Base-by-base conservation (phyloP, 2,329 filamentous ascomycete species). In the Paradendryphiella salina region DNA sequence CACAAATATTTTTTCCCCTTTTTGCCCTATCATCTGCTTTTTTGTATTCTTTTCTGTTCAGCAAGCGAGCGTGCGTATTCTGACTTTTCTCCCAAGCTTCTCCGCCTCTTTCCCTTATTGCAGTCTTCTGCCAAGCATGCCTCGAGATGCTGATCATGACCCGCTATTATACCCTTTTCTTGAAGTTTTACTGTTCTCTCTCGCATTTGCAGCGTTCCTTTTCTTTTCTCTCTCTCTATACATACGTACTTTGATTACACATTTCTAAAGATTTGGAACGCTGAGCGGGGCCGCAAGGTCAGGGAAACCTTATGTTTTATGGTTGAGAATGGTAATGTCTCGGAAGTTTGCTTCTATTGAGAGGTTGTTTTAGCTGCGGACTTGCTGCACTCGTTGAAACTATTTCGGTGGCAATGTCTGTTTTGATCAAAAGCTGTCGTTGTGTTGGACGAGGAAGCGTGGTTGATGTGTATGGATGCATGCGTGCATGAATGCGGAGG, bases 161-260 rank as follows among this genome's bases (percentile, higher is more conserved):
- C 48, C 46, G 51, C 44, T 54, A 63, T 63, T 66, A 69, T 69
- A 67, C 65, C 65, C 65, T 67, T 64, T 51, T 41, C 48, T 50
- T 62, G 48, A 31, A 43, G 34, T 46, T 43, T 40, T 21, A 38
- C 41, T 40, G 40, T 47, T 38, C 20, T 31, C 32, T 34, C 32
- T 47, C 31, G 20, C 29, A 38, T 41, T 40, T 29, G 36, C 49
- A 47, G 23, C 23, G 23, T 26, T 40, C 40, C 46, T 50, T 31
- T 52, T 53, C 54, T 42, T 32, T 29, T 18, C 15, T 32, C 34
- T n/a, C 28, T 18, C 34, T 29, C 33, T 34, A 23, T 42, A 34
- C 44, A 40, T 43, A 34, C 31, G 51, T 52, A 46, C 36, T 50
- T 54, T 57, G 34, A 48, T 43, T 56, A 53, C 39, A 52, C 43